These are phyloP conservation scores for Somion occarium DNA, from an alignment of 1,284 basidiomycete species.

Conservation along the genomic window DNA sequence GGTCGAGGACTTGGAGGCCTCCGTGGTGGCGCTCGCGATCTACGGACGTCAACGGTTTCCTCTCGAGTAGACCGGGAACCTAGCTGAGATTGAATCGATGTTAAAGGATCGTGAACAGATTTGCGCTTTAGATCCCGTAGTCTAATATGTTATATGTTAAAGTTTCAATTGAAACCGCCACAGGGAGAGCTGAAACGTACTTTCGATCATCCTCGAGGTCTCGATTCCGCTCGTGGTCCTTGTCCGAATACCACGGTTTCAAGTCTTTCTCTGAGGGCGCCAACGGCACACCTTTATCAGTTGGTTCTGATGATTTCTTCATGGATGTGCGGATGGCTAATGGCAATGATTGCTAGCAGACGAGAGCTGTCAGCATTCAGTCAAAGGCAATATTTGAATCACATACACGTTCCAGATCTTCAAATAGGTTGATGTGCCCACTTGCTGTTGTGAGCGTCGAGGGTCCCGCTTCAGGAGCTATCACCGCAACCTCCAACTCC, in stretches of 20 bases:
- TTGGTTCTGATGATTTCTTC: slow-evolving; percentile 46
- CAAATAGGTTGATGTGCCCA: slow-evolving; percentile 77
- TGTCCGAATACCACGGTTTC: slow-evolving; percentile 70
- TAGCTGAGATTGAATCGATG: slow-evolving; percentile 66
- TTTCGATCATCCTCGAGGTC: slow-evolving; percentile 26
- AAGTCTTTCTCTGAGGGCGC: slow-evolving; percentile 72
- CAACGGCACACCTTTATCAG: slow-evolving; percentile 65
- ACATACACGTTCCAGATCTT: slow-evolving; percentile 63
- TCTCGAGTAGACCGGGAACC: slow-evolving; percentile 31
- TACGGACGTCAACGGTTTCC: slow-evolving; percentile 2
- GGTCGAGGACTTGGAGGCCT: slow-evolving; percentile 19
- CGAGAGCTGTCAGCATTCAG: neutral
- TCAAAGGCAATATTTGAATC: slow-evolving; percentile 2
- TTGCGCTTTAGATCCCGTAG: slow-evolving; percentile 60
- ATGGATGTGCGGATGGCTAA: slow-evolving; percentile 39
- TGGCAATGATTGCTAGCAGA: slow-evolving; percentile 37
- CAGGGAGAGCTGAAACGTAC: slow-evolving; percentile 16
- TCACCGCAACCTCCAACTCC: slow-evolving; percentile 32
- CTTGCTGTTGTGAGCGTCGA: slow-evolving; percentile 33
- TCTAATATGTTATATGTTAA: slow-evolving; percentile 30
- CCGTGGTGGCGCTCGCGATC: slow-evolving; percentile 17
- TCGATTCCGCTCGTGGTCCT: slow-evolving; percentile 17
- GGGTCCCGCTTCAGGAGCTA: slow-evolving; percentile 17
- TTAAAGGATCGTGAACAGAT: slow-evolving; percentile 63
- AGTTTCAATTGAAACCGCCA: slow-evolving; percentile 3